Base-by-base conservation (phyloP, 331 rosid species). In the Rhamnella rubrinervis region DNA sequence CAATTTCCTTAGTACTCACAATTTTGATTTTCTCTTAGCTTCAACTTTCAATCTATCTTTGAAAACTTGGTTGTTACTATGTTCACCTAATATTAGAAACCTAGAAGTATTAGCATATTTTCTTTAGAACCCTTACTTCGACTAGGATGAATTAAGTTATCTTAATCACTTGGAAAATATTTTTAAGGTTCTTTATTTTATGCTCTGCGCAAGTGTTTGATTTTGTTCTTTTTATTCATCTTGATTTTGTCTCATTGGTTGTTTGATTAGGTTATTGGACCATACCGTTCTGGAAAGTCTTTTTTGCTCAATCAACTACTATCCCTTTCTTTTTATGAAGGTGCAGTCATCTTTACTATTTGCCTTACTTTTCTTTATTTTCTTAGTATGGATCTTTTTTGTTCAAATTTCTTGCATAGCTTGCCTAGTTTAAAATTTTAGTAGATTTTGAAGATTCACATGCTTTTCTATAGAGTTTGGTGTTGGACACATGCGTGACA, bases 401-500 rank as follows among this genome's bases (percentile, higher is more conserved):
- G 6, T 14, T 53, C 59, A 58, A 31, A 21, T 44, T 21, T 53
- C 44, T 10, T 44, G 68, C 73, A 20, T 63, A 50, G 55, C 50
- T 53, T 79, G 38, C 41, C 51, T 40, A 66, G 56, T 71, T 86
- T 68, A 25, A 67, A 41, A 51, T 72, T n/a, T 61, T 78, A 37
- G 44, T 70, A 41, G 19, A 39, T 41, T 50, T 40, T 28, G 28
- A 57, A 67, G 1, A 16, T 19, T 63, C 12, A 14, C 73, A 67
- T 40, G 47, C 55, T 56, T 65, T 78, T 55, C 55, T 57, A 77
- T 73, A 93, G 98, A 97, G 57, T 93, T 88, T 80, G 98, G 96
- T 71, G 98, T 93, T 71, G 97, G 98, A 75, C 98, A 93, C 89
- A 83, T 84, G 92, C 97, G 98, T 66, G 98, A 91, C 82, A 89